Percentiles rank a stretch among this genome's conserved stretches.
Evolutionary conservation across 371 early-diverging fungal genomes (phyloP).

Genomic region (Parasitella parasitica): DNA sequence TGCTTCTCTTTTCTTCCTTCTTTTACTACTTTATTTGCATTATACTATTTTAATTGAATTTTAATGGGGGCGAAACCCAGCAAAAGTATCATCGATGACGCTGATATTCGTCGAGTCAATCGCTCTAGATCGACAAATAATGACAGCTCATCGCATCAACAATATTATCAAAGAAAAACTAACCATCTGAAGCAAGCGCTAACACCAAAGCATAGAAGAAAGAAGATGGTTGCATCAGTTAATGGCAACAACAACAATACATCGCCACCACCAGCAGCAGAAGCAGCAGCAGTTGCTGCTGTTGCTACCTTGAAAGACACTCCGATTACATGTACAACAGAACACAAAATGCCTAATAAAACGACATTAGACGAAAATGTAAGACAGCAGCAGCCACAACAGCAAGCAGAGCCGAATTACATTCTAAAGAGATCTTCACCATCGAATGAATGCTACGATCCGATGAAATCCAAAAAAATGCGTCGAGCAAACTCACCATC

Average conservation of each 20-base stretch:
- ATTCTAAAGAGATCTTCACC: not conserved
- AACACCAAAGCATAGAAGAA: not conserved
- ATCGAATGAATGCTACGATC: not conserved
- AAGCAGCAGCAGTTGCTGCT: not conserved
- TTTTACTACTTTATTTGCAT: not conserved
- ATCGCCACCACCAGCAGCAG: not conserved
- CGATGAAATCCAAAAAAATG: not conserved
- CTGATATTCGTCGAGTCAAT: not conserved
- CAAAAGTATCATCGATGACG: constrained; percentile 15
- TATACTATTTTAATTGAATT: not conserved
- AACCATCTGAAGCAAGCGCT: constrained; percentile 2
- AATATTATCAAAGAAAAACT: not conserved
- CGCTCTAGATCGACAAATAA: not conserved
- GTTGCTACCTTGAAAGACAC: not conserved
- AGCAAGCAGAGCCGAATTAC: not conserved
- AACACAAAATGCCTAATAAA: not conserved
- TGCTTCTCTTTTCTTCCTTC: not conserved
- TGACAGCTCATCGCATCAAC: not conserved
- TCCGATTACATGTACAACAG: not conserved
- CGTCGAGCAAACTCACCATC: not conserved
- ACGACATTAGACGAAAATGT: not conserved
- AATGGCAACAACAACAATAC: not conserved
- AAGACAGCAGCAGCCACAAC: not conserved
- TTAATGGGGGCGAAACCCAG: constrained; percentile 29
- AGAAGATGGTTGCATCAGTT: not conserved